Evolutionary conservation across 495 filamentous ascomycete species (phyloP), one percentile per base, ranked within the genome.

Genomic region (Penicillium paxilli): DNA sequence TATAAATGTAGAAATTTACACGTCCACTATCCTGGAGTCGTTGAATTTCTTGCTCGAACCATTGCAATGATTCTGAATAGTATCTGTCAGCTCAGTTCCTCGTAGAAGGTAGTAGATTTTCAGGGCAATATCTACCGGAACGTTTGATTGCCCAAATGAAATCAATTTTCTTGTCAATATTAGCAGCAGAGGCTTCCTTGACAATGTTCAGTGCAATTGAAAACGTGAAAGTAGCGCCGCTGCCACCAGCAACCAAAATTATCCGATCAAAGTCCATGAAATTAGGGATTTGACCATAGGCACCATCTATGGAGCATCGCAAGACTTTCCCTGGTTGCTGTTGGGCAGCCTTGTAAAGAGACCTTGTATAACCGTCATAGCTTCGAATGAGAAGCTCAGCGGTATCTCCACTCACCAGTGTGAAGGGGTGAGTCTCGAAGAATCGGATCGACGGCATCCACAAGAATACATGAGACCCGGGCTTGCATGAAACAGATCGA

Each of bases 381-480:
- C 74, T 67, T 28, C 77, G 75, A 55, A 84, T 70, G 6, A 84
- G 70, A 21, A 86, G 80, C 60, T 86, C 83, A 33, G 81, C 60
- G 5, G 59, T 60, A 9, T 65, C 54, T 12, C 63, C 71, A n/a
- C 69, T 70, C 21, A 83, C 73, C 50, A 85, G 79, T n/a, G 82
- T 86, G 49, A 87, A 86, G 0, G 82, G 84, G 60, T 87, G 83
- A 3, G 80, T 81, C 58, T 86, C 79, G 22, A 82, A 68, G 14
- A 67, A 57, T 28, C 80, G 75, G 25, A 86, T 77, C n/a, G 71
- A 69, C 0, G 82, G 84, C 8, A 86, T 76, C 77, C 78, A 85
- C 30, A 86, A 57, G 50, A 83, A 87, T 50, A 79, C 81, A 57
- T 87, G 83, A 47, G 83, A 83, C 6, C 82, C 83, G 11, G 82